Evolutionary conservation across 2,329 filamentous ascomycete species (phyloP).

Genomic region (Aureobasidium zeae): DNA sequence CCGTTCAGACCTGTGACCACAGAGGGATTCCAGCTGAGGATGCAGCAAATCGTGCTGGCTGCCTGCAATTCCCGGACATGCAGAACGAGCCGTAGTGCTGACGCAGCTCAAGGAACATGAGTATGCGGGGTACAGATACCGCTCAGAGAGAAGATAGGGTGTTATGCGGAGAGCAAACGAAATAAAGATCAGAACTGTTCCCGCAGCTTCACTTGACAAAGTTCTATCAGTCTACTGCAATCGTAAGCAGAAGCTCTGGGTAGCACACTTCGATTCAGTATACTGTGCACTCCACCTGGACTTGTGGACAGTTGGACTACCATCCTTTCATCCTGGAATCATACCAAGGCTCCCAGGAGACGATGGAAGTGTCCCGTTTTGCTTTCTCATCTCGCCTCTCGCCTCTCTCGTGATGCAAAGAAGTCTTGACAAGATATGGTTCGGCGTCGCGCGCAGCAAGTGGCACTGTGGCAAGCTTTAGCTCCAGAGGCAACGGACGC

Average conservation of each 20-base stretch:
- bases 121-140: background rate
- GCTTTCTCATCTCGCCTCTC: background rate
- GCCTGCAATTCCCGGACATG: too few species aligned
- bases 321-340: background rate
- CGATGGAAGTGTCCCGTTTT: background rate
- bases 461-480: background rate
- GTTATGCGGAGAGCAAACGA: too few species aligned
- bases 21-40: too few species aligned
- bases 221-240: background rate
- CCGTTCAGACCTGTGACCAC: background rate
- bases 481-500: background rate
- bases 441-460: conserved; percentile 1
- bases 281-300: background rate
- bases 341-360: conserved; percentile 1
- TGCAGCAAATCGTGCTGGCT: too few species aligned
- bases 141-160: too few species aligned
- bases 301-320: background rate
- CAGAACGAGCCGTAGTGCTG: too few species aligned
- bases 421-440: background rate
- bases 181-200: too few species aligned
- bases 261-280: too few species aligned
- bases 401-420: background rate
- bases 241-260: too few species aligned
- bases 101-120: too few species aligned
- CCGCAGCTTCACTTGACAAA: too few species aligned